Evolutionary conservation across 495 filamentous ascomycete species (phyloP).

Genomic region (Sabuloglossum arenarium): DNA sequence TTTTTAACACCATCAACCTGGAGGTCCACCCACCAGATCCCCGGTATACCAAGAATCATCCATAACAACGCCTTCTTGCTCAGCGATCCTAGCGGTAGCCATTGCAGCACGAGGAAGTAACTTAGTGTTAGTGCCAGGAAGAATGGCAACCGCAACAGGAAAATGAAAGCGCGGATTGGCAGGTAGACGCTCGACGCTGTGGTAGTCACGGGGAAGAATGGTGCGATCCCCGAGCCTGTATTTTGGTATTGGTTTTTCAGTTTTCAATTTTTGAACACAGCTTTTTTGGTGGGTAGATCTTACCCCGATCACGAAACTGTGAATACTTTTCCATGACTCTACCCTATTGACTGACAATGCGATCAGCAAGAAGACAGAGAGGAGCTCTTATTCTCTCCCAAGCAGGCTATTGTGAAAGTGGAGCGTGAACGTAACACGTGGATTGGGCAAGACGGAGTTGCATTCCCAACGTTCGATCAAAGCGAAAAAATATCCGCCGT

Average conservation of each 20-base stretch:
- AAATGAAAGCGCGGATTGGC: conserved; percentile 45
- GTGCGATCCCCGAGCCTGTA: conserved; percentile 83
- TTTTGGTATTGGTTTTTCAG: neutral
- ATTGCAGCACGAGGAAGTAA: conserved; percentile 70
- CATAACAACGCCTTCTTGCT: conserved; percentile 68
- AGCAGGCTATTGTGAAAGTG: neutral
- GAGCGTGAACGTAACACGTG: too few relatives aligned
- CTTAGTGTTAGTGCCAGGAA: conserved; percentile 42
- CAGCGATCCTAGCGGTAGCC: conserved; percentile 63
- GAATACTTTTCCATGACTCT: conserved; percentile 83
- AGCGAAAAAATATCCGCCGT: too few relatives aligned
- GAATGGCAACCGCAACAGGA: conserved; percentile 59
- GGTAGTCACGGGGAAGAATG: conserved; percentile 65
- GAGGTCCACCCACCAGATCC: conserved; percentile 94
- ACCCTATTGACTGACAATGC: neutral
- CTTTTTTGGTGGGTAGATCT: conserved; percentile 7
- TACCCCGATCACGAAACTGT: conserved; percentile 86
- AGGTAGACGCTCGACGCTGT: conserved; percentile 36
- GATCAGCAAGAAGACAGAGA: too few relatives aligned
- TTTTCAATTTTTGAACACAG: too few relatives aligned
- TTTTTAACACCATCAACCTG: conserved; percentile 89
- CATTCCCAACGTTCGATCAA: too few relatives aligned
- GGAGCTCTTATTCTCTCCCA: neutral
- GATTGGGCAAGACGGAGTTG: too few relatives aligned
- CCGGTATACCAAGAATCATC: conserved; percentile 65